These are phyloP conservation scores for Chlorella ohadii DNA, from an alignment of 139 green algal species.

Conservation along the genomic window DNA sequence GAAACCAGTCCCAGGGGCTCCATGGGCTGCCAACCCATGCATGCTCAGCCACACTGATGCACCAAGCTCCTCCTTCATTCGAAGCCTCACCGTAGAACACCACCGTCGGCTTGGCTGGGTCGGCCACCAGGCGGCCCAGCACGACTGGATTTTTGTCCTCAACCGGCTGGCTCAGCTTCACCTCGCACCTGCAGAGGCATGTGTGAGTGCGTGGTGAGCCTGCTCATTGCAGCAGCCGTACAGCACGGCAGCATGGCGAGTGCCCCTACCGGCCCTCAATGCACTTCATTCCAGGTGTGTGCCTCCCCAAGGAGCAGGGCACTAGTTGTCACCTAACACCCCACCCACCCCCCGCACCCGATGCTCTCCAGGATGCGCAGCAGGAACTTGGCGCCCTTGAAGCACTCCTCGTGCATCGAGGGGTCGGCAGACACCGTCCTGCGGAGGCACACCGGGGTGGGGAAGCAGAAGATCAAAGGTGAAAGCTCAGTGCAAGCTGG, in stretches of 20 bases:
- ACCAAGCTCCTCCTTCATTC: no score
- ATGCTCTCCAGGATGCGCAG: constrained; percentile 81
- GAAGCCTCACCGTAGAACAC: constrained; percentile 75
- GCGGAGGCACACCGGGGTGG: neutral
- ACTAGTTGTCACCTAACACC: no score
- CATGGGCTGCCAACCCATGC: no score
- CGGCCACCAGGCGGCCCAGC: constrained; percentile 79
- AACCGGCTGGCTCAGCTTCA: constrained; percentile 20
- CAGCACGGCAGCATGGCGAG: no score
- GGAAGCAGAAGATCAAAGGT: neutral
- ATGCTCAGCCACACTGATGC: neutral
- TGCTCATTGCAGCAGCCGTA: no score
- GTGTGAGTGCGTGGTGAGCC: no score
- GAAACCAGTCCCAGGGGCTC: no score
- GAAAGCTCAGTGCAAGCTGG: no score
- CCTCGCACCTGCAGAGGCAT: no score
- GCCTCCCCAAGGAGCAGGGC: no score
- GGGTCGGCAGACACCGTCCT: constrained; percentile 71
- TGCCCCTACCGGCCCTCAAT: no score
- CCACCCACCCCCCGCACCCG: constrained; percentile 71
- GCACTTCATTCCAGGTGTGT: no score
- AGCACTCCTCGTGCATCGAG: constrained; percentile 81
- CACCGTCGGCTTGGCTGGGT: constrained; percentile 80
- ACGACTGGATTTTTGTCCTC: constrained; percentile 91
- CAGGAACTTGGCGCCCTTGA: constrained; percentile 90